Evolutionary conservation across 768 basidiomycete species (phyloP), one percentile per base, ranked within the genome.

Genomic region (Suillus brevipes): DNA sequence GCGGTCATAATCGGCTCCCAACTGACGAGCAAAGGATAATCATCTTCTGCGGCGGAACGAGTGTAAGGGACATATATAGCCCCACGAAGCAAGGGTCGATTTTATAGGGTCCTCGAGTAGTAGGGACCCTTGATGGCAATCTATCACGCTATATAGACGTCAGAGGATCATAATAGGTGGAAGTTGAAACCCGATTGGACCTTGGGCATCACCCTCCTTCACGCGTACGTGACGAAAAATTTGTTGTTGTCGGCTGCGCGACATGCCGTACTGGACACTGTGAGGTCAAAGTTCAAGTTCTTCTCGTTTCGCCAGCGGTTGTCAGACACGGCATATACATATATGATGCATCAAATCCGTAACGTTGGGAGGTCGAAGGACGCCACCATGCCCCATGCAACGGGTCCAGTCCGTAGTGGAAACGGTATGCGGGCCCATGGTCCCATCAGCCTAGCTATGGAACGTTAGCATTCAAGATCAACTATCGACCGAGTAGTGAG

Each of bases 81-180:
- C 9, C 6, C 23, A 40, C 7, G 57, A 58, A 38, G 37, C 5
- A 38, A 58, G 23, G 23, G 57, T 9, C 38, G 16, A 18, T 38
- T 9, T 23, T 37, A 40, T 57, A 36, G 36, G 55, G 36, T 57
- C 56, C 7, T 37, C 4, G 14, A 57, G 38, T 23, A 10, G 25
- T 2, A 12, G 58, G 37, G 53, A 62, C 45, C 45, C 45, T 55
- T 60, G 45, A 59, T 38, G 18, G 14, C 20, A 38, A 57, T 61
- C 52, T n/a, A 50, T 57, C 31, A 58, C 60, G 18, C 52, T 50
- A 61, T 58, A 45, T 40, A 12, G 45, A 43, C 60, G 34, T 53
- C n/a, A 61, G 34, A 23, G 23, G 31, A 34, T 13, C 47, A 61
- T 34, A 28, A 28, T 42, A 25, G 12, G 28, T 40, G 45, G 34